Conservation (phyloP, 148 eudicot genomes). For the Pouteria glomerata region DNA sequence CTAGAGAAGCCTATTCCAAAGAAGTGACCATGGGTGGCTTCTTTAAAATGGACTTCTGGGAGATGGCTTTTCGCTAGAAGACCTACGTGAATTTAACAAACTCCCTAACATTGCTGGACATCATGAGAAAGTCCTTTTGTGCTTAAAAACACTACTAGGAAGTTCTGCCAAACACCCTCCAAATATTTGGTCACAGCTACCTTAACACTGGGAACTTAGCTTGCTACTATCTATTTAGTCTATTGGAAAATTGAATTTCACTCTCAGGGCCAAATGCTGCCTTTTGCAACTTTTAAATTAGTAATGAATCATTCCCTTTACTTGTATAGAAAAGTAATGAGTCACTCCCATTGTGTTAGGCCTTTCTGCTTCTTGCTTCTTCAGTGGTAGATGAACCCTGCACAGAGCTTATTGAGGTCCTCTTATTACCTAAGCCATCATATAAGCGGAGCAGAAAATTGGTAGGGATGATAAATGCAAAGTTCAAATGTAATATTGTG, state of each 20-base stretch:
- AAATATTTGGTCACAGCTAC: conserved; percentile 1
- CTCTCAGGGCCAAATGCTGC: neutral
- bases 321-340: too few relatives aligned
- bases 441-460: neutral
- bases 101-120: too few relatives aligned
- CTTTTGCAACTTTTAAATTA: neutral
- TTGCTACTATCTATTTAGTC: neutral
- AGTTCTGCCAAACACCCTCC: too few relatives aligned
- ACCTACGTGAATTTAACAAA: too few relatives aligned
- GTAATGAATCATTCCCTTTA: too few relatives aligned
- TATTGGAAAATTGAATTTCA: neutral
- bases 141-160: too few relatives aligned
- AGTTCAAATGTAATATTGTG: neutral
- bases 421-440: neutral
- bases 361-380: neutral
- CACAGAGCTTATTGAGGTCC: neutral
- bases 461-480: neutral
- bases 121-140: too few relatives aligned
- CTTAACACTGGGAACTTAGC: neutral
- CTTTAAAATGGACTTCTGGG: too few relatives aligned
- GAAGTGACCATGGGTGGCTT: too few relatives aligned
- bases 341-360: neutral
- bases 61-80: too few relatives aligned
- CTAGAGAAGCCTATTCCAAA: too few relatives aligned
- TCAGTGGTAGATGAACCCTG: neutral